These are phyloP conservation scores for Teunomyces tritomae DNA, from an alignment of 805 yeast species.

Conservation along the genomic window DNA sequence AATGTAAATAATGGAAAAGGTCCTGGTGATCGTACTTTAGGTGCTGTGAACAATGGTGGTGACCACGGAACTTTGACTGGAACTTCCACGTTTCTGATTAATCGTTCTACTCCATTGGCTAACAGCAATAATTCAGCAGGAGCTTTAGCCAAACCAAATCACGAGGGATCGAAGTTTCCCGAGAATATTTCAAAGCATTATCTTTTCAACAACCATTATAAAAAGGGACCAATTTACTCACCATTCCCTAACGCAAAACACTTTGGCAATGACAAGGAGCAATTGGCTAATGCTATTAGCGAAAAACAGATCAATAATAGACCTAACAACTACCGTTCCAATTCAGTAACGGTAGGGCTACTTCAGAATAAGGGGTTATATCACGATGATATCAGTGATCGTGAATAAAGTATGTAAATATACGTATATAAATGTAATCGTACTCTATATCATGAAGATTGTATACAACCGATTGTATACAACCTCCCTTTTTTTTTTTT, in stretches of 20 bases:
- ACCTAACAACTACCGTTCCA: conserved; percentile 35
- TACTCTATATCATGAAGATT: too few relatives aligned
- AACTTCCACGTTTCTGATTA: neutral
- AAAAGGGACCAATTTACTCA: conserved; percentile 41
- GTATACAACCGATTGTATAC: too few relatives aligned
- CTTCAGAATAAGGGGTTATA: conserved; percentile 25
- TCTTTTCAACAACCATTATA: conserved; percentile 46
- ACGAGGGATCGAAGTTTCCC: neutral
- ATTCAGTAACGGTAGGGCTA: conserved; percentile 39
- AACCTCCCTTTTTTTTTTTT: too few relatives aligned
- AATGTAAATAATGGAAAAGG: neutral
- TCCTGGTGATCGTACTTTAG: neutral
- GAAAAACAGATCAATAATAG: conserved; percentile 18
- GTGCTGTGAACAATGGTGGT: neutral
- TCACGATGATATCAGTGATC: neutral
- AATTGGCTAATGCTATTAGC: conserved; percentile 16
- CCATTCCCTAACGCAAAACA: conserved; percentile 43
- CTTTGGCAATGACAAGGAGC: conserved; percentile 33
- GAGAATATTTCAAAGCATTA: conserved; percentile 11
- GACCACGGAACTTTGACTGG: neutral
- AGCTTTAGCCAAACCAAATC: neutral
- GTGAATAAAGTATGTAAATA: neutral
- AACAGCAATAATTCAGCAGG: neutral
- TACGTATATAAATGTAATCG: too few relatives aligned
- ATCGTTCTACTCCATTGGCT: neutral